Base-by-base conservation (phyloP, 345 rosid species). In the Crucihimalaya himalaica region DNA sequence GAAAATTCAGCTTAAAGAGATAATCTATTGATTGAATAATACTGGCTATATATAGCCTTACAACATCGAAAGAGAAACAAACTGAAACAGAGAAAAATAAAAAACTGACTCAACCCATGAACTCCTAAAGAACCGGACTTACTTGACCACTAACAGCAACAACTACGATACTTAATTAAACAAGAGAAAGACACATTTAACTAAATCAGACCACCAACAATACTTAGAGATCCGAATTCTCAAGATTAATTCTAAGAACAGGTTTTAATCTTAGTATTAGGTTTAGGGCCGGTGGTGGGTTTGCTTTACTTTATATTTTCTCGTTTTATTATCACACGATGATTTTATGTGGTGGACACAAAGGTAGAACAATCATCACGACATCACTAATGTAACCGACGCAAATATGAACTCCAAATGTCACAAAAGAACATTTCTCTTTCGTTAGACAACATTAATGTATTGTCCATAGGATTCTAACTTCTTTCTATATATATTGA, bases 141-240 rank as follows among this genome's bases (percentile, higher is more conserved):
- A n/a, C n/a, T n/a, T n/a, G n/a, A n/a, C n/a, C n/a, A n/a, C n/a
- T n/a, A n/a, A n/a, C n/a, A n/a, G n/a, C n/a, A n/a, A n/a, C n/a
- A n/a, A n/a, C n/a, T n/a, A n/a, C n/a, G n/a, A n/a, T n/a, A n/a
- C n/a, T n/a, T n/a, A n/a, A n/a, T n/a, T n/a, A n/a, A n/a, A n/a
- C n/a, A n/a, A n/a, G n/a, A n/a, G n/a, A n/a, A n/a, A n/a, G n/a
- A n/a, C n/a, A n/a, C n/a, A n/a, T n/a, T n/a, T n/a, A n/a, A n/a
- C n/a, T n/a, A n/a, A n/a, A n/a, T n/a, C n/a, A n/a, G n/a, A n/a
- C n/a, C n/a, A n/a, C n/a, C n/a, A n/a, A n/a, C n/a, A n/a, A n/a
- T 15, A 81, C 66, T 65, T 93, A 58, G 93, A 91, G 78, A 70
- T 91, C 25, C 85, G 81, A 79, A 83, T 88, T 57, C 91, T 93